These are phyloP conservation scores for Martensiomyces pterosporus DNA, from an alignment of 192 early-diverging fungal species.

Conservation along the genomic window DNA sequence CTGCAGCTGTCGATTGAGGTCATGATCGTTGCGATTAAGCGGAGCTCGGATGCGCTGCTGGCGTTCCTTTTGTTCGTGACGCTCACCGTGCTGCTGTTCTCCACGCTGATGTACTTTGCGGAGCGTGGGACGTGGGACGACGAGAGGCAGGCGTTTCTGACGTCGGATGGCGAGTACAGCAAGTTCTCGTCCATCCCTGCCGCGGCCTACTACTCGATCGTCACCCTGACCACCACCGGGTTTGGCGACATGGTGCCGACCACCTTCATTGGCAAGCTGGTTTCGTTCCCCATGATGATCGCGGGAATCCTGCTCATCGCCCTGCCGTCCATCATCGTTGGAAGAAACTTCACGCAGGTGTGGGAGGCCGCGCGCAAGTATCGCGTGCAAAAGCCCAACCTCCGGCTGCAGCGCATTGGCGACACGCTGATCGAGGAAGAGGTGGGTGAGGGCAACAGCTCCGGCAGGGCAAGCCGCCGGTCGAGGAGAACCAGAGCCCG, in stretches of 20 bases:
- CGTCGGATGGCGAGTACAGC: constrained; percentile 63
- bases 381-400: constrained; percentile 14
- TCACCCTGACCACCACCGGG: constrained; percentile 78
- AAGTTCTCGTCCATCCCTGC: constrained; percentile 77
- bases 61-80: constrained; percentile 73
- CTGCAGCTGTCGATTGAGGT: constrained; percentile 81
- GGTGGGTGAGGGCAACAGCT: constrained; percentile 4
- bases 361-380: constrained; percentile 64
- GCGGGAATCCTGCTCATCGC: constrained; percentile 77
- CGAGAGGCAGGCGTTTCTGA: constrained; percentile 60
- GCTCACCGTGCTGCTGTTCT: constrained; percentile 67
- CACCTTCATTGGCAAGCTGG: constrained; percentile 72
- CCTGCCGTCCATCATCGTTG: constrained; percentile 79
- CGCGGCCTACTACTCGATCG: constrained; percentile 72
- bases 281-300: constrained; percentile 80
- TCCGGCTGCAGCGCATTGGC: constrained; percentile 21
- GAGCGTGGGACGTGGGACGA: constrained; percentile 75
- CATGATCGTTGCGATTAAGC: constrained; percentile 72
- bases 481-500: constrained; percentile 3
- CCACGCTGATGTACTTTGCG: constrained; percentile 75
- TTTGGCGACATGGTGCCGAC: constrained; percentile 78
- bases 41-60: constrained; percentile 68
- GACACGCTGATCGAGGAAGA: constrained; percentile 21
- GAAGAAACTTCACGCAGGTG: constrained; percentile 75
- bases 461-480: constrained; percentile 15